Conservation (phyloP, 2,329 filamentous ascomycete species). For the Didymella arachidicola region DNA sequence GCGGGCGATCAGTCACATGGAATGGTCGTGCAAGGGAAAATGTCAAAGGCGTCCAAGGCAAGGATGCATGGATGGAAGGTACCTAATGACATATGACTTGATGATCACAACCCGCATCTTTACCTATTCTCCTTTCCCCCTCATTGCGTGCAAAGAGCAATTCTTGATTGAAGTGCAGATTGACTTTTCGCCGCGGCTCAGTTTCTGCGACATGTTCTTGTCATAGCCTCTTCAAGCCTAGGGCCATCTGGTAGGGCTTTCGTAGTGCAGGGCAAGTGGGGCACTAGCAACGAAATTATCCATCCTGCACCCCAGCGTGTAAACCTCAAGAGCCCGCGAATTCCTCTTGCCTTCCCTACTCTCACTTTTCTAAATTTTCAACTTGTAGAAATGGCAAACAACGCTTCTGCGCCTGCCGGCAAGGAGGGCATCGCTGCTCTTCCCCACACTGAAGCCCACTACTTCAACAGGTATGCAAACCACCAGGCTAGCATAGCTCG, state of each 20-base stretch:
- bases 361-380: constrained; percentile 14
- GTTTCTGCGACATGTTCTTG: constrained; percentile 14
- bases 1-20: neutral
- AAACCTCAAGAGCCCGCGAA: constrained; percentile 17
- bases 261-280: constrained; percentile 25
- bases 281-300: constrained; percentile 42
- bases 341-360: constrained; percentile 12
- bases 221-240: constrained; percentile 22
- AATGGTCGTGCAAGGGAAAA: neutral
- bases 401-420: constrained; percentile 34
- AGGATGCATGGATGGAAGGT: neutral
- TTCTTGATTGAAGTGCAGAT: constrained; percentile 1
- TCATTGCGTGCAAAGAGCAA: neutral
- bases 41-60: neutral
- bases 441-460: constrained; percentile 96
- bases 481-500: constrained; percentile 29
- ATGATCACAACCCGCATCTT: constrained; percentile 8
- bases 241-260: constrained; percentile 15
- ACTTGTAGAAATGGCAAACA: constrained; percentile 36
- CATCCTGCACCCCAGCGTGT: constrained; percentile 19
- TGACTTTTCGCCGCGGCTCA: constrained; percentile 13
- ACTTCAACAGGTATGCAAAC: constrained; percentile 87
- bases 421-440: constrained; percentile 62
- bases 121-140: neutral
- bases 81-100: constrained; percentile 21